Evolutionary conservation across 1,284 basidiomycete species (phyloP).

Genomic region (Cutaneotrichosporon mucoides): DNA sequence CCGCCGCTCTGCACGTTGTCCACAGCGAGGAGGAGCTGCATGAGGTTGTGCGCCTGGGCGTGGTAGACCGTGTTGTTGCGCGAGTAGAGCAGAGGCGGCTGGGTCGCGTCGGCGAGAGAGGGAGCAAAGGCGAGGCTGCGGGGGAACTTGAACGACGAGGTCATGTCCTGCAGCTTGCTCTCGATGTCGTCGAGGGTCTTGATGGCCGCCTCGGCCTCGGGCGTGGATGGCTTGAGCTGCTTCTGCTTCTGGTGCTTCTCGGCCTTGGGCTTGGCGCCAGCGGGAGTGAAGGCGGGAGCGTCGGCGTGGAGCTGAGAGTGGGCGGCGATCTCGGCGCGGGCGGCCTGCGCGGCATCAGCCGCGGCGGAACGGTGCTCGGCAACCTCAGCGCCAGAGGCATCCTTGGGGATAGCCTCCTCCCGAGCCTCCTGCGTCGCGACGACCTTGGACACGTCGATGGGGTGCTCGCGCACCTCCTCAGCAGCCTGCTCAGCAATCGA

Average conservation of each 20-base stretch:
- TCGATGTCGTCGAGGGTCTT: conserved; percentile 30
- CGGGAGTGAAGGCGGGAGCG: background rate
- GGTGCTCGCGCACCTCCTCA: background rate
- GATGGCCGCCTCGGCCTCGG: conserved; percentile 21
- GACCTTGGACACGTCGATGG: background rate
- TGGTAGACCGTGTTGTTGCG: conserved; percentile 58
- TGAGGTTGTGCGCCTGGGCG: conserved; percentile 59
- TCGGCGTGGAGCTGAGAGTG: background rate
- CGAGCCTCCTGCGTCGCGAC: background rate
- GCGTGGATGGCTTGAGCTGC: conserved; percentile 8
- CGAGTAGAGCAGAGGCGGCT: conserved; percentile 53
- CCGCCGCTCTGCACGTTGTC: conserved; percentile 66
- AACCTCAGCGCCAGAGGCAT: background rate
- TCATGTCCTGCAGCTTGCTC: conserved; percentile 26
- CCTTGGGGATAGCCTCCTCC: background rate
- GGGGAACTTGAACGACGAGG: conserved; percentile 37
- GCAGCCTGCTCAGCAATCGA: background rate
- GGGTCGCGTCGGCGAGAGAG: conserved; percentile 15
- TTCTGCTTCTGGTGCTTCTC: background rate
- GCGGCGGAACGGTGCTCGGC: background rate
- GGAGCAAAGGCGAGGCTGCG: conserved; percentile 32
- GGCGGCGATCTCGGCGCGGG: no score
- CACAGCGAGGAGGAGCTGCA: conserved; percentile 59
- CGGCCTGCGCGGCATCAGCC: background rate
- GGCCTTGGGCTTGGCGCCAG: background rate